A percentile compares a stretch with the other conserved stretches of the same genome.
These are phyloP conservation scores for Podaxis sp. DNA, from an alignment of 768 basidiomycete genomes.

Conservation along the genomic window DNA sequence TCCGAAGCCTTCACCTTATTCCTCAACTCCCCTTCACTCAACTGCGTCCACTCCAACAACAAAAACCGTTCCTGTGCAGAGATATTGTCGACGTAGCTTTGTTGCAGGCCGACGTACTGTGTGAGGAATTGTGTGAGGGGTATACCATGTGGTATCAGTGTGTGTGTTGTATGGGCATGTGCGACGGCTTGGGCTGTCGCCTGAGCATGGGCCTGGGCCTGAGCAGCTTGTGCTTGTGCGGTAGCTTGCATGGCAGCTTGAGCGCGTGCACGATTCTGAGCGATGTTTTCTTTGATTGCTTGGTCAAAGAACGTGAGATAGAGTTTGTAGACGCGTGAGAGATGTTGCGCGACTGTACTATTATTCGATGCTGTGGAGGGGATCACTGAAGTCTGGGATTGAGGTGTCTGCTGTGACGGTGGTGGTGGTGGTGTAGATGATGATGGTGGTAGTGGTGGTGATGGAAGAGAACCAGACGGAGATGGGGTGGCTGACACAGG, in stretches of 20 bases:
- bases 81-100: not conserved
- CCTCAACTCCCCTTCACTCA: constrained; percentile 8
- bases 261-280: constrained; percentile 9
- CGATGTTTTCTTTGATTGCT: constrained; percentile 10
- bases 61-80: constrained; percentile 2
- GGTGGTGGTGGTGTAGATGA: not conserved
- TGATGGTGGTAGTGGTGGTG: not conserved
- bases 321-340: constrained; percentile 10
- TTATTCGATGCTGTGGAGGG: not conserved
- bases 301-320: constrained; percentile 14
- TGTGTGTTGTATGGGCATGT: constrained; percentile 1
- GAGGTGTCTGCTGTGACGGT: not conserved
- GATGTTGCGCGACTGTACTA: not conserved
- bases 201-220: not conserved
- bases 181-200: not conserved
- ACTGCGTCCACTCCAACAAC: constrained; percentile 11
- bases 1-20: constrained; percentile 1
- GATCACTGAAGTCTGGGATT: not conserved
- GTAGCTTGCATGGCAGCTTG: constrained; percentile 10
- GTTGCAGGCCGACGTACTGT: constrained; percentile 7
- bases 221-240: not conserved
- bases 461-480: not conserved
- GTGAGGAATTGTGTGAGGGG: constrained; percentile 9
- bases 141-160: constrained; percentile 8
- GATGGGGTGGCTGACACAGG: not conserved